phyloP scores from a whole-genome alignment of 176 grass and related monocot species.

The Ensete glaucum region DNA sequence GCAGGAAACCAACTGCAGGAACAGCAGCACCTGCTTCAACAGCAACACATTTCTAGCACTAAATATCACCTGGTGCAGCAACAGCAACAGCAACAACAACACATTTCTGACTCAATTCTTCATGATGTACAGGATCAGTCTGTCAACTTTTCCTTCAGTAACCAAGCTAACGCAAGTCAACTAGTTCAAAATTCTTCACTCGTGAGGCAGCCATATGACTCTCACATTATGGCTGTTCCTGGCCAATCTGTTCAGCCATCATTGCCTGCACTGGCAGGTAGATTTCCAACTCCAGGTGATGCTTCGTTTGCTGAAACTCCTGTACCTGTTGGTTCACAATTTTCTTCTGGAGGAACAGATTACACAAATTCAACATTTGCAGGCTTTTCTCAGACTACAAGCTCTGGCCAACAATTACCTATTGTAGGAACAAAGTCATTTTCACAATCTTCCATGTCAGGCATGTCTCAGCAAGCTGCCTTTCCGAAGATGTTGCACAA shows the following conservation, averaged over 20 bases:
- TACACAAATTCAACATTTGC: not conserved
- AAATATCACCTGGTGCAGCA: constrained; percentile 6
- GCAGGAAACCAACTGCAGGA: not conserved
- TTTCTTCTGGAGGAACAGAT: constrained; percentile 14
- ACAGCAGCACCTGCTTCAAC: not conserved
- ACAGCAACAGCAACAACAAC: not conserved
- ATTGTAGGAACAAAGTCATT: not conserved
- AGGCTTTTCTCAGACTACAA: constrained; percentile 7
- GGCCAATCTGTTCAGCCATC: not conserved
- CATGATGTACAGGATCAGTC: constrained; percentile 1
- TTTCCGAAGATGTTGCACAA: constrained; percentile 23
- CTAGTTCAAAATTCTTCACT: constrained; percentile 3
- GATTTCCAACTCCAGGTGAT: not conserved
- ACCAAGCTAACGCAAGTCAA: constrained; percentile 2
- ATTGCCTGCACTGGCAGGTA: not conserved
- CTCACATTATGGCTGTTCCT: not conserved
- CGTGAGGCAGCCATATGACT: not conserved
- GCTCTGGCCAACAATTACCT: constrained; percentile 16
- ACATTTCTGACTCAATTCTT: not conserved
- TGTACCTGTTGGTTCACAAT: not conserved
- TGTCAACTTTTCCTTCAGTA: constrained; percentile 3
- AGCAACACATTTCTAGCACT: not conserved
- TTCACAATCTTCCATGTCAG: constrained; percentile 5
- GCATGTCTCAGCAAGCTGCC: constrained; percentile 16
- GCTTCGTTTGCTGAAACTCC: constrained; percentile 2